Evolutionary conservation across 257 asterid genomes (phyloP).

Genomic region (Lycium ferocissimum): DNA sequence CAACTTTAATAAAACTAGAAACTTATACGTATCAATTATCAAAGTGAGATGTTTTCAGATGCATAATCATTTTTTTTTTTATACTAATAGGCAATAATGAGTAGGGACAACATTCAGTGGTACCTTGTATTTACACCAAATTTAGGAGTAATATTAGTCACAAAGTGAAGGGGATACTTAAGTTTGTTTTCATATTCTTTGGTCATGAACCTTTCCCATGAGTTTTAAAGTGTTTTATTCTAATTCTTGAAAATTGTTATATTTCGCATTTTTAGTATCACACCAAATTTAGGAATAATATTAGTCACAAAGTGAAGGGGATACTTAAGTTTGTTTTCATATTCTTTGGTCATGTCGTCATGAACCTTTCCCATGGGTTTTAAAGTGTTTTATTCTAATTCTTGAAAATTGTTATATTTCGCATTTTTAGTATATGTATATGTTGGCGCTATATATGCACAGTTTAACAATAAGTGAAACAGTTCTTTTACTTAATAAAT

Average conservation of each 20-base stretch:
- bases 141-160: not conserved
- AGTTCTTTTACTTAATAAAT: not conserved
- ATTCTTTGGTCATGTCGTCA: not conserved
- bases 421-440: not conserved
- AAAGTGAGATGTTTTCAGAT: not conserved
- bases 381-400: not conserved
- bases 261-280: not conserved
- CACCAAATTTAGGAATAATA: not conserved
- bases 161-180: not conserved
- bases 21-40: not conserved
- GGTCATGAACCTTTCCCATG: not conserved
- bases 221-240: not conserved
- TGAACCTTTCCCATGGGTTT: not conserved
- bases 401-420: not conserved
- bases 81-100: not conserved
- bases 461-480: not conserved
- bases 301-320: not conserved
- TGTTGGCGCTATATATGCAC: not conserved
- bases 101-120: not conserved
- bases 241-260: not conserved
- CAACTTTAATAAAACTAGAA: not conserved
- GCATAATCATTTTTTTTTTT: not conserved
- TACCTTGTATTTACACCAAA: not conserved
- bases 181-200: not conserved
- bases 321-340: not conserved